phyloP scores from a whole-genome alignment of 495 filamentous ascomycete genomes.

The Schizothecium vesticola region DNA sequence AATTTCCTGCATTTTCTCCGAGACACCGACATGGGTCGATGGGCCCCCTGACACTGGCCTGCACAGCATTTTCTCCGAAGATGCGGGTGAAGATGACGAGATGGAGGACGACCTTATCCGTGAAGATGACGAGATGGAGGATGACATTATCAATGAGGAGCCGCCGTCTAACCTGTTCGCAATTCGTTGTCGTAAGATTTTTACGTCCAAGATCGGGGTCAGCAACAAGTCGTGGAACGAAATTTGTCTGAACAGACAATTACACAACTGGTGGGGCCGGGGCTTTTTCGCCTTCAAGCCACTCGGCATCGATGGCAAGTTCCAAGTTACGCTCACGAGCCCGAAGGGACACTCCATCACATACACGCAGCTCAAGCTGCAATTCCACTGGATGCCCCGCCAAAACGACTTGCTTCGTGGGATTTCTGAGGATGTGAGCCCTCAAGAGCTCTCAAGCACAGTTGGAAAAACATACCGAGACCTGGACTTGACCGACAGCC shows the following conservation, averaged over 20 bases:
- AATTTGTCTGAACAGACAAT: not conserved
- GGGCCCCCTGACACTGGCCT: not conserved
- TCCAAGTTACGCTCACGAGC: not conserved
- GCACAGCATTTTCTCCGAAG: not conserved
- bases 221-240: conserved; percentile 4
- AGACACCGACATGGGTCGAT: not conserved
- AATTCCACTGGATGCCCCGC: conserved; percentile 1
- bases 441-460: not conserved
- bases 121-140: not conserved
- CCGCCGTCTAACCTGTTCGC: not conserved
- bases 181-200: conserved; percentile 1
- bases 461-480: not conserved
- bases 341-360: not conserved
- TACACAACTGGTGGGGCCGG: not conserved
- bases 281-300: conserved; percentile 4
- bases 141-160: not conserved
- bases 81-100: not conserved
- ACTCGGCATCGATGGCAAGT: not conserved
- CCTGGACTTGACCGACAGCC: not conserved
- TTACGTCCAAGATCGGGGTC: not conserved
- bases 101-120: too few relatives aligned
- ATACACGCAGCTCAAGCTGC: not conserved
- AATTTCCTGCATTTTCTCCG: not conserved
- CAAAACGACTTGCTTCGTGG: not conserved
- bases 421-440: not conserved